Evolutionary conservation across 495 filamentous ascomycete genomes (phyloP).

Genomic region (Penicillium robsamsonii): DNA sequence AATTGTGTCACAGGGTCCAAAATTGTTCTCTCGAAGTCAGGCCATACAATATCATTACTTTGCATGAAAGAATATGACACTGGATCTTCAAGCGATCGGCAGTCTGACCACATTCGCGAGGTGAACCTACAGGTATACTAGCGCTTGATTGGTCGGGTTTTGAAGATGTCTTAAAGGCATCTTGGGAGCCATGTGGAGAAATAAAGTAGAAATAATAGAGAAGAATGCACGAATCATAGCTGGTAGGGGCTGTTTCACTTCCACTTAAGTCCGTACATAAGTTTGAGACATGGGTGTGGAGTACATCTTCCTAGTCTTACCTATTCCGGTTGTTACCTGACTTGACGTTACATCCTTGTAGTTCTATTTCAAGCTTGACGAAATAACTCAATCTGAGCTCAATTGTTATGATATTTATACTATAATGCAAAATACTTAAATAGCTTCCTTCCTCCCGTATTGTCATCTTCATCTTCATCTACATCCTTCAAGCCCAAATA

Average conservation of each 20-base stretch:
- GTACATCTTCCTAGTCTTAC: not conserved
- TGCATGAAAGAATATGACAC: not conserved
- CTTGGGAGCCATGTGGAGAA: not conserved
- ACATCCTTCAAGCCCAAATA: not conserved
- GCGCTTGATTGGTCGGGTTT: not conserved
- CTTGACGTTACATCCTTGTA: slow-evolving; percentile 4
- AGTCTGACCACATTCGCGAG: slow-evolving; percentile 2
- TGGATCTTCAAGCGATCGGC: not conserved
- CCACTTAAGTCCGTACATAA: not conserved
- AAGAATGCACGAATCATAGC: slow-evolving; percentile 4
- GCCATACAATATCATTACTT: not conserved
- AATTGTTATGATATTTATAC: not conserved
- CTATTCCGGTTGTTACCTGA: not conserved
- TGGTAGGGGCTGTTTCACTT: not conserved
- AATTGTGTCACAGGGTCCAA: not conserved
- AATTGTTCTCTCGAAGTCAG: not conserved
- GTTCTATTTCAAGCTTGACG: slow-evolving; percentile 1
- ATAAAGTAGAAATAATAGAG: not conserved
- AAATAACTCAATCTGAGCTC: not conserved
- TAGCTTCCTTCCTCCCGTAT: not conserved
- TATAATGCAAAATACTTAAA: not conserved
- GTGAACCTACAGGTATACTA: not conserved
- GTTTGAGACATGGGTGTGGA: not conserved
- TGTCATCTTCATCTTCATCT: not conserved
- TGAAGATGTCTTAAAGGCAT: slow-evolving; percentile 1